Evolutionary conservation across 2,329 filamentous ascomycete species (phyloP).

Genomic region (Helotiales sp.): DNA sequence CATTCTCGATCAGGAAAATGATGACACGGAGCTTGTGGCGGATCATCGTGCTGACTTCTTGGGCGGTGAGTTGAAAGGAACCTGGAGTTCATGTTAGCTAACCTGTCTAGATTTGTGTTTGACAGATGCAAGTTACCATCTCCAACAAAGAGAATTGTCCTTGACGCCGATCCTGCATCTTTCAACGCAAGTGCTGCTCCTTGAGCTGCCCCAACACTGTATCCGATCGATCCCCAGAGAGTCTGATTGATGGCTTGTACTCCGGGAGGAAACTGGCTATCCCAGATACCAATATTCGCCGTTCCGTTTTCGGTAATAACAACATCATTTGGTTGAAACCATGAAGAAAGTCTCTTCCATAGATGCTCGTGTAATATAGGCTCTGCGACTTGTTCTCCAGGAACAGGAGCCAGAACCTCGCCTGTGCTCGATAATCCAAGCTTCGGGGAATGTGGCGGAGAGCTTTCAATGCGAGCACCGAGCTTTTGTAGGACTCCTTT

Average conservation of each 20-base stretch:
- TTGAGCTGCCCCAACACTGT: conserved; percentile 62
- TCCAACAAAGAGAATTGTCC: conserved; percentile 67
- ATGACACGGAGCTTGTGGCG: conserved; percentile 73
- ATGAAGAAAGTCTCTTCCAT: conserved; percentile 75
- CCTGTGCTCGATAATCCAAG: conserved; percentile 51
- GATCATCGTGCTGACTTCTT: conserved; percentile 83
- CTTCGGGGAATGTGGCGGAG: conserved; percentile 49
- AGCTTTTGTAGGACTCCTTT: conserved; percentile 75
- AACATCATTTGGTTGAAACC: conserved; percentile 72
- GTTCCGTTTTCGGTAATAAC: conserved; percentile 87
- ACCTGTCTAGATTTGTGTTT: background rate
- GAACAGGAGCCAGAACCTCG: conserved; percentile 57
- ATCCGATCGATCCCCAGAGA: conserved; percentile 70
- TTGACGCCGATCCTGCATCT: conserved; percentile 59
- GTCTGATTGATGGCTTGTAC: conserved; percentile 78
- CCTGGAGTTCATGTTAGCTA: background rate
- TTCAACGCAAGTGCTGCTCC: conserved; percentile 75
- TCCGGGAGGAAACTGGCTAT: conserved; percentile 74
- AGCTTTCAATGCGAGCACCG: background rate
- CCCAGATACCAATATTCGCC: conserved; percentile 82
- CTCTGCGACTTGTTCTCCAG: conserved; percentile 35
- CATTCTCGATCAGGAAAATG: conserved; percentile 84
- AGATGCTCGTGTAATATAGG: conserved; percentile 71
- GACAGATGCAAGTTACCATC: conserved; percentile 54
- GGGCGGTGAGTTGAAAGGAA: conserved; percentile 75